Base-by-base conservation (phyloP, 306 rosid genomes). In the Pterocarpus santalinus region DNA sequence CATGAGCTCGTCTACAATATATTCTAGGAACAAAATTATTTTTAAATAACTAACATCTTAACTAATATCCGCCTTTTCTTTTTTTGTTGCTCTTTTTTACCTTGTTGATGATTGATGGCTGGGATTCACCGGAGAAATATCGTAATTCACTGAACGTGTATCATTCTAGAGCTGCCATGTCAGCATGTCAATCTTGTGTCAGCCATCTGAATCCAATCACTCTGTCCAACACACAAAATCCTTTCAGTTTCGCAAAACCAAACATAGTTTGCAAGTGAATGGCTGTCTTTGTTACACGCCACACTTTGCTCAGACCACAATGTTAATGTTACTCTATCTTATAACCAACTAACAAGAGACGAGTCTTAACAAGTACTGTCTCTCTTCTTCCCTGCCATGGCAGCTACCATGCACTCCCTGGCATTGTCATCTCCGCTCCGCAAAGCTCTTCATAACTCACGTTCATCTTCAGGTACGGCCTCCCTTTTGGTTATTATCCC, bases 201-300 rank as follows among this genome's bases (percentile, higher is more conserved):
- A 43, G 47, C 47, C 47, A 43, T 5, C 47, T 6, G 8, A 43
- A 43, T 43, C 47, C 47, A 43, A 43, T 7, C 47, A 38, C 41
- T 0, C 41, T 38, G 6, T 38, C 41, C 41, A 4, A 38, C 41
- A 38, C 41, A 38, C 41, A 38, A 38, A 38, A 38, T 57, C 74
- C 39, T 43, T 38, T 38, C 1, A 38, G 41, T 38, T 38, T 7
- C 6, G 47, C 47, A 43, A 43, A 43, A 9, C 47, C 47, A 43
- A 8, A 43, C 47, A 43, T 4, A 43, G 9, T 43, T 43, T 2
- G 7, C 6, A 5, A 88, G 84, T 81, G 97, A 85, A 81, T 90
- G 98, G 98, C 52, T 90, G 79, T 84, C 80, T 56, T 90, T 80
- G 73, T 83, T 86, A 85, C 97, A 89, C 97, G 64, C 86, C 88